These are phyloP conservation scores for Oxyria digyna DNA, from an alignment of 148 eudicot genomes.

Conservation along the genomic window DNA sequence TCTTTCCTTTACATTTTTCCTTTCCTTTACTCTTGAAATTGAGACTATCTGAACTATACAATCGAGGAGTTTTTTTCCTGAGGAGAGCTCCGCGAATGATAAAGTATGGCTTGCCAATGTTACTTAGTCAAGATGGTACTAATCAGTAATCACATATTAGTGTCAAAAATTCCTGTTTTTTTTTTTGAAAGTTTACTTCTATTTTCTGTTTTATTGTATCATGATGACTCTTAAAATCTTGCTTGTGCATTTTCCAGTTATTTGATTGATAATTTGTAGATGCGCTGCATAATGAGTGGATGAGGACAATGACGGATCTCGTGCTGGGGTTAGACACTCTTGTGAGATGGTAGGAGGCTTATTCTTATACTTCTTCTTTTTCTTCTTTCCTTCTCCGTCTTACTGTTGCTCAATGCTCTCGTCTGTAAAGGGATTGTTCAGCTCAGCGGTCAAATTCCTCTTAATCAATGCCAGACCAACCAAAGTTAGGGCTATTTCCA, in stretches of 20 bases:
- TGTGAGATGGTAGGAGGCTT: conserved; percentile 60
- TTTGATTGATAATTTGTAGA: conserved; percentile 83
- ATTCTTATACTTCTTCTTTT: not conserved
- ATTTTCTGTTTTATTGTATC: not conserved
- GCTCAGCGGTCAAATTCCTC: conserved; percentile 82
- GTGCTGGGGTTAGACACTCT: conserved; percentile 79
- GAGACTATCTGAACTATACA: too few species aligned
- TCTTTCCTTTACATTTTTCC: too few species aligned
- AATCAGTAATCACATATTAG: not conserved
- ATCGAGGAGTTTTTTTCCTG: too few species aligned
- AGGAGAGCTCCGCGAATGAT: too few species aligned
- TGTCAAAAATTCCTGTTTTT: not conserved
- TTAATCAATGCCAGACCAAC: conserved; percentile 88
- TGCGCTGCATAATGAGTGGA: conserved; percentile 94
- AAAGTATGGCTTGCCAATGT: too few species aligned
- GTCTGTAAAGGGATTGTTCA: conserved; percentile 66
- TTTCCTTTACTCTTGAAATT: too few species aligned
- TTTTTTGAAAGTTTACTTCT: conserved; percentile 3
- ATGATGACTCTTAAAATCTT: not conserved
- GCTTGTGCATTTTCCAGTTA: conserved; percentile 33
- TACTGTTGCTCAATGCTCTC: conserved; percentile 12
- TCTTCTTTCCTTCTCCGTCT: not conserved
- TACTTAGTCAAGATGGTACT: too few species aligned
- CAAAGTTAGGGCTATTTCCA: conserved; percentile 62
- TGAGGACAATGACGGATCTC: conserved; percentile 87